Evolutionary conservation across 495 filamentous ascomycete species (phyloP).

Genomic region (Penicillium pulvis): DNA sequence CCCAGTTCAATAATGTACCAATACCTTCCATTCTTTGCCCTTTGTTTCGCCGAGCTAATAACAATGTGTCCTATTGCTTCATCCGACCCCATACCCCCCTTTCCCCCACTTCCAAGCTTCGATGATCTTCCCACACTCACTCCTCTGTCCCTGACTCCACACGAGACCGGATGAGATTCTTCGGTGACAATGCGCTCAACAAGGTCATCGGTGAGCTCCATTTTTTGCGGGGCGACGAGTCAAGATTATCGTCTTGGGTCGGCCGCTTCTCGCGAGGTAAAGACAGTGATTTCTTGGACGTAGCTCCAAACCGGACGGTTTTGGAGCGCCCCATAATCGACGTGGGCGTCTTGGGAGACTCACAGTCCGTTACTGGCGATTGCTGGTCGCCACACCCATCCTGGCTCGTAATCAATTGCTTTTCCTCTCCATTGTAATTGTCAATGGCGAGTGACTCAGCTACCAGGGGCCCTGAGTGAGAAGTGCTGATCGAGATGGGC

Average conservation of each 20-base stretch:
- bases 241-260: slow-evolving; percentile 19
- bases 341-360: slow-evolving; percentile 20
- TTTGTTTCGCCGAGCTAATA: slow-evolving; percentile 17
- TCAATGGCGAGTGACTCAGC: slow-evolving; percentile 19
- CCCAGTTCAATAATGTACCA: neutral
- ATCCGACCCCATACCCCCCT: slow-evolving; percentile 1
- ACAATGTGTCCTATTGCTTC: slow-evolving; percentile 8
- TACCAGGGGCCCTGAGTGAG: slow-evolving; percentile 13
- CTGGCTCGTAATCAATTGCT: slow-evolving; percentile 10
- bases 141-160: slow-evolving; percentile 54
- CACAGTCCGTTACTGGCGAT: slow-evolving; percentile 13
- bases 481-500: slow-evolving; percentile 33
- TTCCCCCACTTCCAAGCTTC: slow-evolving; percentile 9
- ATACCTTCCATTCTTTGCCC: slow-evolving; percentile 22
- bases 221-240: slow-evolving; percentile 28
- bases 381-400: slow-evolving; percentile 20
- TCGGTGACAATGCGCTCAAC: slow-evolving; percentile 26
- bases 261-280: slow-evolving; percentile 25
- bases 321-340: slow-evolving; percentile 18
- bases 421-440: slow-evolving; percentile 20
- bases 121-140: slow-evolving; percentile 54
- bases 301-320: slow-evolving; percentile 21
- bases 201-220: slow-evolving; percentile 25
- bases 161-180: slow-evolving; percentile 45
- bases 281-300: slow-evolving; percentile 15